Evolutionary conservation across 768 basidiomycete species (phyloP).

Genomic region (Glaciozyma antarctica): DNA sequence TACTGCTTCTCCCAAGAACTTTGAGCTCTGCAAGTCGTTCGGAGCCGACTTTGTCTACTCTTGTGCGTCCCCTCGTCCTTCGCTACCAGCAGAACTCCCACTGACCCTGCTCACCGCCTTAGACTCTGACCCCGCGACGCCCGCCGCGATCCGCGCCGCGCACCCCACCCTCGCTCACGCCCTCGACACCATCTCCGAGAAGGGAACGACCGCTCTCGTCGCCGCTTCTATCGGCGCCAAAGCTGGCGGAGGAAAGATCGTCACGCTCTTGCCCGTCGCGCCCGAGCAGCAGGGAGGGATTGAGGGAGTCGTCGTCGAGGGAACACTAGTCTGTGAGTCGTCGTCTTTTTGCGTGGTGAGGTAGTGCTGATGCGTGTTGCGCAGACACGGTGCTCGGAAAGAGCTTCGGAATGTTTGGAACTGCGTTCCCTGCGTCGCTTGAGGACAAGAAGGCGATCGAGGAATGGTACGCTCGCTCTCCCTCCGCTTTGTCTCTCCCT

Average conservation of each 20-base stretch:
- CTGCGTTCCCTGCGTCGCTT: background rate
- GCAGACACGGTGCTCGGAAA: conserved; percentile 4
- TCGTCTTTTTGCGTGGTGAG: background rate
- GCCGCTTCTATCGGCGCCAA: conserved; percentile 2
- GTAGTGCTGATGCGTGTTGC: background rate
- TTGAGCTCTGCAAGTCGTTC: conserved; percentile 39
- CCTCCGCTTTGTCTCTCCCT: background rate
- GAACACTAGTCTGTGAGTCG: background rate
- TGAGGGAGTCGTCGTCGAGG: background rate
- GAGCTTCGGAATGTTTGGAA: background rate
- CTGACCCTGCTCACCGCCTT: no score
- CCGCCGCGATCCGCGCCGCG: background rate
- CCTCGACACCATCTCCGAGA: conserved; percentile 11
- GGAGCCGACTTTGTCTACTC: conserved; percentile 47
- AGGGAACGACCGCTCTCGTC: conserved; percentile 3
- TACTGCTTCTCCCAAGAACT: conserved; percentile 44
- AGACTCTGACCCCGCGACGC: conserved; percentile 5
- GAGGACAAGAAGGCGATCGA: conserved; percentile 7
- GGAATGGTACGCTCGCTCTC: conserved; percentile 1
- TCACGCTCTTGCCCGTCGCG: background rate
- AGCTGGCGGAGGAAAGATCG: conserved; percentile 2
- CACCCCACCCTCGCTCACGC: conserved; percentile 4
- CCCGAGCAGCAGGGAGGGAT: background rate
- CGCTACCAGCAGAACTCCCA: no score
- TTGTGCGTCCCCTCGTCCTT: no score